Percentiles rank a stretch among this genome's conserved stretches.
Conservation (phyloP, 257 asterid genomes). For the Lantana camara region DNA sequence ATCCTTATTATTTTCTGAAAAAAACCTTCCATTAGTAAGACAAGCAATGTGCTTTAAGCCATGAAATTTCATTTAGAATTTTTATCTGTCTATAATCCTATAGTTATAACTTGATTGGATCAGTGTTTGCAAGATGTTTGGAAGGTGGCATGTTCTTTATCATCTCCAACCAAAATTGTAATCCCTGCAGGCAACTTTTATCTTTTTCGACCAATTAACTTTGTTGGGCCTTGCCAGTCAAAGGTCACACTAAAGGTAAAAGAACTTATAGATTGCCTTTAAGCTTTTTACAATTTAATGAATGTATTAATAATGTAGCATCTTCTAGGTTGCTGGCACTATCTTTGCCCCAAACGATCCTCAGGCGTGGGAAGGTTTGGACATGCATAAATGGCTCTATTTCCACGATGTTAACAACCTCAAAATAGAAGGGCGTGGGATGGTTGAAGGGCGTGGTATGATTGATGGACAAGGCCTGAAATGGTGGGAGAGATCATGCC, state of each 20-base stretch:
- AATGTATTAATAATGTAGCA: neutral
- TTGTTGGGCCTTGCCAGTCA: conserved; percentile 78
- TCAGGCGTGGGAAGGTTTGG: conserved; percentile 55
- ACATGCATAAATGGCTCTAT: conserved; percentile 78
- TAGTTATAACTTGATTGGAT: conserved; percentile 28
- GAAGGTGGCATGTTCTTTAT: conserved; percentile 61
- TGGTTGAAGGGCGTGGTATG: conserved; percentile 62
- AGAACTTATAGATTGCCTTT: conserved; percentile 9
- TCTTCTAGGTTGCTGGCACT: conserved; percentile 59
- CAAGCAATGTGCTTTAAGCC: conserved; percentile 33
- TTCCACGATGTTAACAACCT: conserved; percentile 62
- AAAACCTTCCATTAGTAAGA: no score
- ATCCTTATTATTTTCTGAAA: neutral
- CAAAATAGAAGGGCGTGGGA: conserved; percentile 77
- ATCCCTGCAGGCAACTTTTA: conserved; percentile 49
- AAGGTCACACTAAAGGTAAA: conserved; percentile 59
- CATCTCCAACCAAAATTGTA: conserved; percentile 43
- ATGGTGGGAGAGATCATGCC: conserved; percentile 97
- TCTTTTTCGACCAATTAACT: conserved; percentile 50
- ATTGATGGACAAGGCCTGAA: no score
- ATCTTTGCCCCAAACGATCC: conserved; percentile 72
- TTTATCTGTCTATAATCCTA: conserved; percentile 9
- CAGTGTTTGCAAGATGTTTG: conserved; percentile 64
- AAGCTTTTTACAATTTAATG: no score
- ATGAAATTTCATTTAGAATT: conserved; percentile 27